A percentile compares a stretch with the other conserved stretches of the same genome.
Conservation (phyloP, 1,284 basidiomycete species). For the Kwoniella shivajii region DNA sequence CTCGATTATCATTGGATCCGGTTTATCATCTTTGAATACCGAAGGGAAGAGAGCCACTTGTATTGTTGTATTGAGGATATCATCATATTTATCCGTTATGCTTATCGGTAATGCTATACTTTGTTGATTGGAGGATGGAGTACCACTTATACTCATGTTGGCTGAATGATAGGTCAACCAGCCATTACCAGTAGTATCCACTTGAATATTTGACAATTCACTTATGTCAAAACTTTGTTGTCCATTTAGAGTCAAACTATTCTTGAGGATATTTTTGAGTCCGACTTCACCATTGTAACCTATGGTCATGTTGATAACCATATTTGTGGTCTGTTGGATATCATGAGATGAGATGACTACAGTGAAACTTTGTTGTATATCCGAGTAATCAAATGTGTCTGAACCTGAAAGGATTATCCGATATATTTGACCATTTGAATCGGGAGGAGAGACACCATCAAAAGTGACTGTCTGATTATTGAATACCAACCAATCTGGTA, state of each 20-base stretch:
- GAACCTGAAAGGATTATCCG: conserved; percentile 59
- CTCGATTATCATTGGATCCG: conserved; percentile 62
- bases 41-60: conserved; percentile 67
- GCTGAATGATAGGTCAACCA: conserved; percentile 69
- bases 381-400: conserved; percentile 61
- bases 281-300: conserved; percentile 65
- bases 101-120: conserved; percentile 62
- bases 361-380: conserved; percentile 65
- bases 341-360: conserved; percentile 58
- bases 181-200: conserved; percentile 58
- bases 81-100: conserved; percentile 68
- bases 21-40: conserved; percentile 63
- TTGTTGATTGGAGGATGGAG: conserved; percentile 57
- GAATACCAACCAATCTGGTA: conserved; percentile 79
- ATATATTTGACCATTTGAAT: conserved; percentile 23
- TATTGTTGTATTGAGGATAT: conserved; percentile 60
- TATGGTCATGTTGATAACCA: conserved; percentile 64
- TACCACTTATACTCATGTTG: conserved; percentile 65
- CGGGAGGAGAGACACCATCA: conserved; percentile 70
- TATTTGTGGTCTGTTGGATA: conserved; percentile 12
- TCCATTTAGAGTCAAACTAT: conserved; percentile 64
- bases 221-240: conserved; percentile 14
- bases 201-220: conserved; percentile 19
- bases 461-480: conserved; percentile 70
- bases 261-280: conserved; percentile 58